Conservation (phyloP, 1,139 yeast species). For the Magnusiomyces clavatus region DNA sequence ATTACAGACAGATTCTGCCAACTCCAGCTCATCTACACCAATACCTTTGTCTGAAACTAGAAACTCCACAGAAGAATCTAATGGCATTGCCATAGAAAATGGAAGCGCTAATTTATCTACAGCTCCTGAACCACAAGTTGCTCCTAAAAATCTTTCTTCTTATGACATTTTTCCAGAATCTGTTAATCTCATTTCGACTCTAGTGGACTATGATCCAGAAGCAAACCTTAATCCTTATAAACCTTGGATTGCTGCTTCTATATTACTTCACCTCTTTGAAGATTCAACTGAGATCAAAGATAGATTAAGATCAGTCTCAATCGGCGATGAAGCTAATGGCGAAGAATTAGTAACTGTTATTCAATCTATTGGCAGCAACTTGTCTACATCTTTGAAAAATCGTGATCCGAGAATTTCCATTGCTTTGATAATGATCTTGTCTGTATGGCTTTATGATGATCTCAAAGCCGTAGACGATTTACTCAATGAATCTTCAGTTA, state of each 20-base stretch:
- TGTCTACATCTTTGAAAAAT: conserved; percentile 56
- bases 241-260: conserved; percentile 74
- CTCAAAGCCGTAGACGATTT: conserved; percentile 69
- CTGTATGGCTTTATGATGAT: conserved; percentile 76
- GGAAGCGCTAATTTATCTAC: neutral
- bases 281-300: conserved; percentile 45
- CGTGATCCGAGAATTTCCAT: conserved; percentile 71
- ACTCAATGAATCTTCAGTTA: conserved; percentile 54
- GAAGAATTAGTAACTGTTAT: conserved; percentile 71
- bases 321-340: conserved; percentile 57
- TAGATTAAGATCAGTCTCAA: conserved; percentile 45
- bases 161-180: conserved; percentile 17
- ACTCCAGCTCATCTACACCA: neutral
- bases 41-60: neutral
- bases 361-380: conserved; percentile 71
- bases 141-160: conserved; percentile 8
- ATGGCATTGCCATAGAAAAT: conserved; percentile 3
- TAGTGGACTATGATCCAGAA: conserved; percentile 75
- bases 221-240: conserved; percentile 75
- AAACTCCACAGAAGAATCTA: neutral
- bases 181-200: conserved; percentile 53
- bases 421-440: conserved; percentile 69
- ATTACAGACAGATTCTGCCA: neutral
- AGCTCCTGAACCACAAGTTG: conserved; percentile 4
- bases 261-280: conserved; percentile 56